Conservation (phyloP, 352 stramenopile species). For the Pythium oligandrum region DNA sequence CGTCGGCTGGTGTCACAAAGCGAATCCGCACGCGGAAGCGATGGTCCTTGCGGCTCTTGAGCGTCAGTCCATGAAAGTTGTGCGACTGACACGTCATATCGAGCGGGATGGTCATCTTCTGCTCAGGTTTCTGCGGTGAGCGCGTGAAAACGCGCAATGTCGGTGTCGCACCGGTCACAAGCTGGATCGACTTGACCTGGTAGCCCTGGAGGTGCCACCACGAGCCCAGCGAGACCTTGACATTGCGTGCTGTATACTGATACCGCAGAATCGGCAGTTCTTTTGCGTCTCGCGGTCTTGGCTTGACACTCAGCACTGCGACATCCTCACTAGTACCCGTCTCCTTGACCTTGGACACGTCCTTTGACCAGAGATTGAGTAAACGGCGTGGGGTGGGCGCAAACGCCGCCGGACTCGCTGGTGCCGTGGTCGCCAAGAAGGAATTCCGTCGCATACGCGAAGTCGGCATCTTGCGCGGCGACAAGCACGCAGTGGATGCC, state of each 20-base stretch:
- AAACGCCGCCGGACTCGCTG: not conserved
- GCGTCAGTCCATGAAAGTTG: constrained; percentile 24
- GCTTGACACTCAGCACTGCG: not conserved
- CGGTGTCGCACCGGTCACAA: constrained; percentile 29
- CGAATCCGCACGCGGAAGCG: constrained; percentile 33
- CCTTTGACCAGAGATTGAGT: no score
- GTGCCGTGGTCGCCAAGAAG: not conserved
- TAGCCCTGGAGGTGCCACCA: constrained; percentile 49
- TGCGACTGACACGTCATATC: constrained; percentile 27
- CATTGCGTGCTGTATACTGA: constrained; percentile 43
- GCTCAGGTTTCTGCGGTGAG: not conserved
- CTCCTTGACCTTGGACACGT: no score
- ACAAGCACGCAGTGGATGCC: not conserved
- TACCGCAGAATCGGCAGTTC: constrained; percentile 41
- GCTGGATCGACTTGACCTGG: constrained; percentile 28
- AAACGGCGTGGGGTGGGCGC: not conserved
- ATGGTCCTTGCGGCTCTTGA: constrained; percentile 21
- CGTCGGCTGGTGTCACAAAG: constrained; percentile 47
- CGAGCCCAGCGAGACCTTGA: constrained; percentile 38
- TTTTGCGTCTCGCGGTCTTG: not conserved
- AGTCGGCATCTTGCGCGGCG: no score
- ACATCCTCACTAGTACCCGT: not conserved
- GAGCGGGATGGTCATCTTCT: constrained; percentile 19
- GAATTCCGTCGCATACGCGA: not conserved
- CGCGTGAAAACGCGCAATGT: constrained; percentile 20